Evolutionary conservation across 768 basidiomycete species (phyloP), one percentile per base, ranked within the genome.

Genomic region (Gymnopilus junonius): DNA sequence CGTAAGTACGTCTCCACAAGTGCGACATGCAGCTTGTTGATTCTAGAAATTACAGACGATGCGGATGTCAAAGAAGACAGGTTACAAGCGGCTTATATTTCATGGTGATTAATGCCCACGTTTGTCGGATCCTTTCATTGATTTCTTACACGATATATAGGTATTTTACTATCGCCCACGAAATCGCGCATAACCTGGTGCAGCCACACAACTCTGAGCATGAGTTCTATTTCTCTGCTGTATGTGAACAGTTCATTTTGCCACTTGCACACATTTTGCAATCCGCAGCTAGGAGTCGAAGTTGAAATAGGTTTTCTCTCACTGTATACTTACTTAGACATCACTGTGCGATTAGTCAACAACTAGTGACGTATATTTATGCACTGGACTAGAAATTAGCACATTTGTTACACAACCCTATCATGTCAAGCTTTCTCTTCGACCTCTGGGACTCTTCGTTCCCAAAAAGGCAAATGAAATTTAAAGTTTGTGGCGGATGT

Each of bases 141-240:
- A 14, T 8, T 51, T 32, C 48, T 51, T 23, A 46, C 29, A 20
- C 45, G 20, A 46, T 35, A 29, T 8, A 20, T 53, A 91, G 92
- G 92, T 99, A 91, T 75, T 94, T 96, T 70, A 90, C 92, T 0
- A 82, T 97, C 14, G 95, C 96, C 0, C 97, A 97, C 73, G 95
- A 95, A 71, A 92, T 95, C 67, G 93, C 93, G 8, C 95, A 98
- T 75, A 98, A 97, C 70, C 79, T 97, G 2, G 90, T 96, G 15
- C 82, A 87, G 42, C 85, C 87, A 0, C 96, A 97, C 69, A 95
- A 97, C 73, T 89, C 93, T 1, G 90, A 95, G 71, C 95, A 97
- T 66, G 94, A 95, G 65, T 98, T 97, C 74, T 97, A 94, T 74
- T 95, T 97, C 70, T 94, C 94, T 29, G 88, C 92, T 6, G 91